These are phyloP conservation scores for Paramecium tetraurelia DNA, from an alignment of 73 alveolate species.

Conservation along the genomic window DNA sequence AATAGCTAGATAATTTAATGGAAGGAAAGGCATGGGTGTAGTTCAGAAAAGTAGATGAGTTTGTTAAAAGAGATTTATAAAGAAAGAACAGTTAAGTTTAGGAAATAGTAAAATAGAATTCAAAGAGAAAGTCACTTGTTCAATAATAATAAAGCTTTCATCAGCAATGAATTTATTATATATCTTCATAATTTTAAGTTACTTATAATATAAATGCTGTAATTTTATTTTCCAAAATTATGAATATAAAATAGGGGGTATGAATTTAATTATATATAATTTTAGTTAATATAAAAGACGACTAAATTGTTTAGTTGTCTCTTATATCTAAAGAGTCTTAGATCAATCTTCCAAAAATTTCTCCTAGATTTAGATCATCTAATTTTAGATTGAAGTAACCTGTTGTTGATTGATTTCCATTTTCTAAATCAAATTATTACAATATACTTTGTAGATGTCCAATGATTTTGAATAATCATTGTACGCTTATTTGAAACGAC, in stretches of 20 bases:
- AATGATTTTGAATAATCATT: background rate
- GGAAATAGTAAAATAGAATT: conserved; percentile 34
- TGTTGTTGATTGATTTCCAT: background rate
- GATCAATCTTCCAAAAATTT: background rate
- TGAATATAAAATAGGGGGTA: background rate
- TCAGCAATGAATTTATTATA: background rate
- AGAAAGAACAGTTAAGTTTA: conserved; percentile 55
- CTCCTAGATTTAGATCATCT: background rate
- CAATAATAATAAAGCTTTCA: background rate
- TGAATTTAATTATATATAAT: background rate
- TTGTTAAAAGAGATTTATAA: conserved; percentile 41
- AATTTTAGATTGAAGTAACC: background rate
- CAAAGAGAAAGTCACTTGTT: conserved; percentile 34
- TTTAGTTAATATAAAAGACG: background rate
- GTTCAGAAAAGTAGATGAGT: conserved; percentile 58
- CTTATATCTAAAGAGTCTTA: background rate
- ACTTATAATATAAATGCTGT: background rate
- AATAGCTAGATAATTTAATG: conserved; percentile 53
- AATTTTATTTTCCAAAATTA: background rate
- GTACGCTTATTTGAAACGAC: background rate
- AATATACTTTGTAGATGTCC: background rate
- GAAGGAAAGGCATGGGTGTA: conserved; percentile 64
- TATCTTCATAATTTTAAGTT: background rate
- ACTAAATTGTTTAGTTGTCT: background rate
- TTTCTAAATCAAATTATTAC: background rate